These are phyloP conservation scores for Solanum chilense DNA, from an alignment of 257 asterid genomes.

Conservation along the genomic window DNA sequence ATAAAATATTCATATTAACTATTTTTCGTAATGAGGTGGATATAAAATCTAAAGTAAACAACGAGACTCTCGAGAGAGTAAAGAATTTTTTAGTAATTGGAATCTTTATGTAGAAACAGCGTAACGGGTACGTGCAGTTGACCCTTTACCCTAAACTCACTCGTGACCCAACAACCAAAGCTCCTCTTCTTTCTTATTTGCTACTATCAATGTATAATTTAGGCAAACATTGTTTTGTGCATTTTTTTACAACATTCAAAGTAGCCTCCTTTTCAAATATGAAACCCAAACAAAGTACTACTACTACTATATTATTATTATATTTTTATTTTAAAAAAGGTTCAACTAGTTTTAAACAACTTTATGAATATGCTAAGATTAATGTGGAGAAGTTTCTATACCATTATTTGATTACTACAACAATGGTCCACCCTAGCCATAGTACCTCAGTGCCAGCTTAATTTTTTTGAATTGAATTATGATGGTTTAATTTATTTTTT, in stretches of 20 bases:
- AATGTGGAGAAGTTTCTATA: not conserved
- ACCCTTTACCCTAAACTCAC: not conserved
- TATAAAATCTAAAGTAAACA: not conserved
- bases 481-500: not conserved
- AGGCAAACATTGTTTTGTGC: not conserved
- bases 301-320: too few species aligned
- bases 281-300: not conserved
- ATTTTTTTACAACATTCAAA: not conserved
- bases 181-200: not conserved
- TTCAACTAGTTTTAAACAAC: not conserved
- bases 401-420: not conserved
- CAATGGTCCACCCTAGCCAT: not conserved
- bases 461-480: not conserved
- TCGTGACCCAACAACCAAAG: slow-evolving; percentile 1
- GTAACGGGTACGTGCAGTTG: slow-evolving; percentile 38
- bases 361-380: not conserved
- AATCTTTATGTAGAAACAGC: slow-evolving; percentile 23
- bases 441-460: not conserved
- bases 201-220: not conserved
- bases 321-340: not conserved
- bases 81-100: not conserved
- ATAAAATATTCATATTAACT: not conserved
- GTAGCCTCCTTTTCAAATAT: not conserved
- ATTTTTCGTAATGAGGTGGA: too few species aligned
- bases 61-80: too few species aligned